Percentiles rank a stretch among this genome's conserved stretches.
phyloP scores from a whole-genome alignment of 2,329 filamentous ascomycete species.

The Sarocladium strictum region DNA sequence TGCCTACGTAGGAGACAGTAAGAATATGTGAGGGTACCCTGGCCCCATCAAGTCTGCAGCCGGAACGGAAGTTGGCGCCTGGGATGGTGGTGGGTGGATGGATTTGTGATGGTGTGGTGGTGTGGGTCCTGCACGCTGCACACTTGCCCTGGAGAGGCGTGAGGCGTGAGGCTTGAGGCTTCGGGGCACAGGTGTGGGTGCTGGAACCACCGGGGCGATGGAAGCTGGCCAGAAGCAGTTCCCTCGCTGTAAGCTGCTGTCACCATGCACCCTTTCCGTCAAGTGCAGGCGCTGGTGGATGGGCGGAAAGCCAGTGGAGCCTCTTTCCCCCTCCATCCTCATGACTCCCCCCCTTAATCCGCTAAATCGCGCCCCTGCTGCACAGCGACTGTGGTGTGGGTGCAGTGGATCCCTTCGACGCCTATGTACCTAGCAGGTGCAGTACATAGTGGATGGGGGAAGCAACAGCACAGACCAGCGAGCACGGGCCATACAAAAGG shows the following conservation, averaged over 20 bases:
- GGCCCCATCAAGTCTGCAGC: not conserved
- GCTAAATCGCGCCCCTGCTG: not conserved
- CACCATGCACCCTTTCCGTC: not conserved
- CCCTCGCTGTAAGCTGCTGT: not conserved
- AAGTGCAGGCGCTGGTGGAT: not conserved
- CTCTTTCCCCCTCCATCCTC: not conserved
- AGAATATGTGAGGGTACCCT: not conserved
- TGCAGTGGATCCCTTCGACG: no score
- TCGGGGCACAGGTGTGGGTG: not conserved
- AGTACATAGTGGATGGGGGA: no score
- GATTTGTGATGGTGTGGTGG: not conserved
- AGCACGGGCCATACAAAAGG: no score
- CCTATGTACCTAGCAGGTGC: no score
- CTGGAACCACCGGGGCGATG: not conserved
- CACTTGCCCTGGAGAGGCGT: no score
- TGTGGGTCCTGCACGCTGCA: not conserved
- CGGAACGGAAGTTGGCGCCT: slow-evolving; percentile 3
- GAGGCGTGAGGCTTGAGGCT: not conserved
- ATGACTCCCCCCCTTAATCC: not conserved
- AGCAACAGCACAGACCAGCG: no score
- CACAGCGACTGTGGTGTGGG: not conserved
- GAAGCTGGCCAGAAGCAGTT: not conserved
- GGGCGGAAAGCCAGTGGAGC: not conserved
- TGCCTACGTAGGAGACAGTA: not conserved
- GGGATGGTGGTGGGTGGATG: not conserved